Conservation (phyloP, 169 alveolate species). For the Cardiosporidium cionae region DNA sequence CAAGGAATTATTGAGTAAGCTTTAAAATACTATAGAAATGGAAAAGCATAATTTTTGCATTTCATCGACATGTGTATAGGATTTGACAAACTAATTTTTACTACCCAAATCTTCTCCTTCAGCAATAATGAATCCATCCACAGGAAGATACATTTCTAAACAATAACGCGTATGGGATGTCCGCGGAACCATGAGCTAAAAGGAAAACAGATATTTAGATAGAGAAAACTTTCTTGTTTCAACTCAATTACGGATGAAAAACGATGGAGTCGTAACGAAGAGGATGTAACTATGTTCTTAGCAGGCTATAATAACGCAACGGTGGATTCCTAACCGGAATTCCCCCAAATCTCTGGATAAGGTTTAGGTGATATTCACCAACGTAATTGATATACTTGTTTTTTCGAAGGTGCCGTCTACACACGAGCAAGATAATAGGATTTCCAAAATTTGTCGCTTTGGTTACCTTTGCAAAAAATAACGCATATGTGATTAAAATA, state of each 20-base stretch:
- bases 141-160: slow-evolving; percentile 11
- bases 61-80: too few relatives aligned
- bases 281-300: too few relatives aligned
- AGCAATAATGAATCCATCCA: slow-evolving; percentile 8
- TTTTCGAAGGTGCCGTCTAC: slow-evolving; percentile 5
- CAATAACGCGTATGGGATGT: slow-evolving; percentile 1
- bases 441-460: too few relatives aligned
- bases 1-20: too few relatives aligned
- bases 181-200: slow-evolving; percentile 10
- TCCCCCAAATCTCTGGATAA: slow-evolving; percentile 2
- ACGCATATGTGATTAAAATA: too few relatives aligned
- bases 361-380: slow-evolving; percentile 4
- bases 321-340: slow-evolving; percentile 12
- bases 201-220: neutral
- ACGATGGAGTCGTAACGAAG: too few relatives aligned
- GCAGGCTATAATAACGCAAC: too few relatives aligned
- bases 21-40: too few relatives aligned
- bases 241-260: too few relatives aligned
- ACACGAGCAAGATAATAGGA: neutral
- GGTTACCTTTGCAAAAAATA: too few relatives aligned
- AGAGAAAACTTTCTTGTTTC: neutral
- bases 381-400: neutral
- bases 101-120: slow-evolving; percentile 22
- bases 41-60: too few relatives aligned
- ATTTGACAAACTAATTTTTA: too few relatives aligned